A percentile compares a stretch with the other conserved stretches of the same genome.
Evolutionary conservation across 2,329 filamentous ascomycete genomes (phyloP).

Genomic region (Stachybotrys chartarum): DNA sequence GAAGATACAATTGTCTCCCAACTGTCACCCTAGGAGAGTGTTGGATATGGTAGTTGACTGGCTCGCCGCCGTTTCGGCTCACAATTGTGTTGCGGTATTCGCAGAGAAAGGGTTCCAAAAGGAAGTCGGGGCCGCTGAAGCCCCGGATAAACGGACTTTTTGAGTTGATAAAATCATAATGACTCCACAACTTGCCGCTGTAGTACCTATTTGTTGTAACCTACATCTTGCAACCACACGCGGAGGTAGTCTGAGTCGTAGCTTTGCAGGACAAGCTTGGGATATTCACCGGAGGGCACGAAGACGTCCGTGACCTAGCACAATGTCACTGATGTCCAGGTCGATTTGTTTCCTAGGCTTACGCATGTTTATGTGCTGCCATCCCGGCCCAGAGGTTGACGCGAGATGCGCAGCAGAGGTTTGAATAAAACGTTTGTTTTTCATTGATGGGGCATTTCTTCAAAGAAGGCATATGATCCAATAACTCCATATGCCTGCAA

Average conservation of each 20-base stretch:
- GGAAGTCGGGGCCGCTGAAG: conserved; percentile 48
- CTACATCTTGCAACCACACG: conserved; percentile 41
- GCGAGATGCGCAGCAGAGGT: conserved; percentile 52
- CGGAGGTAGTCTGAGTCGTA: conserved; percentile 42
- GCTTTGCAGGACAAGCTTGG: conserved; percentile 40
- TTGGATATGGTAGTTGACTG: conserved; percentile 42
- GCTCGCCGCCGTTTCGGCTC: conserved; percentile 49
- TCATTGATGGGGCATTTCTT: conserved; percentile 42
- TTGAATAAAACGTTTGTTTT: conserved; percentile 40
- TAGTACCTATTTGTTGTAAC: conserved; percentile 47
- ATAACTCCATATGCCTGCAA: conserved; percentile 38
- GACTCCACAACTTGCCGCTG: conserved; percentile 46
- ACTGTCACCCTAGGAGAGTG: conserved; percentile 46
- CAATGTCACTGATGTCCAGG: too few relatives aligned
- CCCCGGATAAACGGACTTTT: conserved; percentile 43
- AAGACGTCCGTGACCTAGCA: conserved; percentile 29
- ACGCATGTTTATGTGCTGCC: conserved; percentile 59
- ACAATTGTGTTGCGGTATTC: conserved; percentile 59
- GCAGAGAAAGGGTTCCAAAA: conserved; percentile 62
- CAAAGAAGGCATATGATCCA: conserved; percentile 46
- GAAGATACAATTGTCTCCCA: conserved; percentile 40
- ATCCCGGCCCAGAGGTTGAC: conserved; percentile 55
- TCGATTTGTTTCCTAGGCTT: too few relatives aligned
- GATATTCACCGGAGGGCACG: conserved; percentile 40
- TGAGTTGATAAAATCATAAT: conserved; percentile 40